These are phyloP conservation scores for Coleophoma eucalyptorum DNA, from an alignment of 2,329 filamentous ascomycete species.

Conservation along the genomic window DNA sequence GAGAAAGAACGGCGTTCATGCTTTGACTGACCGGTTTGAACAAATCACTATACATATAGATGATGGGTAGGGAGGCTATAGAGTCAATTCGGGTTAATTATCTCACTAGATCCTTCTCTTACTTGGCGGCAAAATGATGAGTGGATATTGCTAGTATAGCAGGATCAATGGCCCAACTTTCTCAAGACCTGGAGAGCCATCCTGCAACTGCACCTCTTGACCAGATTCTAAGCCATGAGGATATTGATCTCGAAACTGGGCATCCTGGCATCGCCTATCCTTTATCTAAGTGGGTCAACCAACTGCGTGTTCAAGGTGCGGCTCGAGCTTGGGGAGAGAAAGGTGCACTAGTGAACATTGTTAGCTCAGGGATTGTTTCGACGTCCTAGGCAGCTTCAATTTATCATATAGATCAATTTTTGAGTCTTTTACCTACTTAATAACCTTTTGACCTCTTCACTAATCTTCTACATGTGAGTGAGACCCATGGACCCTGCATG, in stretches of 20 bases:
- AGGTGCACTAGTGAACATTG: slow-evolving; percentile 4
- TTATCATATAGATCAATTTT: no score
- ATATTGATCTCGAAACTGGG: neutral
- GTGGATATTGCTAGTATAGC: slow-evolving; percentile 19
- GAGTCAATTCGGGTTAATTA: no score
- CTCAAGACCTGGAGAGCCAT: slow-evolving; percentile 3
- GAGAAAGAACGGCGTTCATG: no score
- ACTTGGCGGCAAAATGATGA: no score
- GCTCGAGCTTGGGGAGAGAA: slow-evolving; percentile 1
- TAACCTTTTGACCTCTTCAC: no score
- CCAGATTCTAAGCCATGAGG: slow-evolving; percentile 1
- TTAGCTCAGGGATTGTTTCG: slow-evolving; percentile 4
- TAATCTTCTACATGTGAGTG: no score
- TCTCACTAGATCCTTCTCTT: no score
- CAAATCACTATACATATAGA: no score
- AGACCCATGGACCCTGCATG: no score
- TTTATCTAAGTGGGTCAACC: slow-evolving; percentile 4
- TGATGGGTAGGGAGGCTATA: no score
- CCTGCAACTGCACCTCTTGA: neutral
- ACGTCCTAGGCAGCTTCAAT: slow-evolving; percentile 1
- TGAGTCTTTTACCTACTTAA: no score
- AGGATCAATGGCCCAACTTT: neutral
- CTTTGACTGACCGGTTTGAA: no score
- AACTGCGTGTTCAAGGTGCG: slow-evolving; percentile 2
- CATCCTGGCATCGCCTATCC: neutral